Percentiles rank a stretch among this genome's conserved stretches.
Conservation (phyloP, 305 asterid genomes). For the Plantago coronopus region DNA sequence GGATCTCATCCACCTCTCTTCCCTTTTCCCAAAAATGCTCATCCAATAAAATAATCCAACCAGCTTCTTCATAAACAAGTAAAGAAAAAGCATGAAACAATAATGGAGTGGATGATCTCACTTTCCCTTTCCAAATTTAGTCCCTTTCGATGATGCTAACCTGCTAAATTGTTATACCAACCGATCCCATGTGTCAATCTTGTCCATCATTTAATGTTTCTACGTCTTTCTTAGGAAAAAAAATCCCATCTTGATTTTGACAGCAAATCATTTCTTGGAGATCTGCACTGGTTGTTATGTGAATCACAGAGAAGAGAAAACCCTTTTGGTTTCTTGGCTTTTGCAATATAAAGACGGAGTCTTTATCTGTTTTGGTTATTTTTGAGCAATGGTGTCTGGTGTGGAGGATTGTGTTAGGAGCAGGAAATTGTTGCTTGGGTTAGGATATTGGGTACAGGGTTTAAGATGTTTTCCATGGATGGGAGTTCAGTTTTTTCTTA, state of each 20-base stretch:
- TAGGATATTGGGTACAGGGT: slow-evolving; percentile 61
- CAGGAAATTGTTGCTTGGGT: slow-evolving; percentile 52
- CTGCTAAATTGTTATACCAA: too few relatives aligned
- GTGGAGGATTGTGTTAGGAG: slow-evolving; percentile 27
- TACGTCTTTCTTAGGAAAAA: too few relatives aligned
- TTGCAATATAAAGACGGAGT: not conserved
- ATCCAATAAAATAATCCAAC: too few relatives aligned
- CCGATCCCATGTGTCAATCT: too few relatives aligned
- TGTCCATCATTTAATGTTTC: too few relatives aligned
- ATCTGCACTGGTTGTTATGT: not conserved
- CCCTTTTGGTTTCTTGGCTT: not conserved
- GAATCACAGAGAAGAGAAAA: not conserved
- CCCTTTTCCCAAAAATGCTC: too few relatives aligned
- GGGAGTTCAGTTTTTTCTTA: slow-evolving; percentile 80
- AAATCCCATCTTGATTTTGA: not conserved
- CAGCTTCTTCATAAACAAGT: slow-evolving; percentile 1
- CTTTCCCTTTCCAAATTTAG: slow-evolving; percentile 1
- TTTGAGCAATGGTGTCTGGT: slow-evolving; percentile 34
- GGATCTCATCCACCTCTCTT: too few relatives aligned
- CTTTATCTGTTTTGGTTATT: not conserved
- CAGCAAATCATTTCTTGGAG: not conserved
- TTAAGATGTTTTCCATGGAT: slow-evolving; percentile 90
- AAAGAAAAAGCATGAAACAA: not conserved
- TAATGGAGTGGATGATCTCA: not conserved
- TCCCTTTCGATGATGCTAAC: not conserved